Evolutionary conservation across 768 basidiomycete genomes (phyloP).

Genomic region (Omphalotus guepiniiformis): DNA sequence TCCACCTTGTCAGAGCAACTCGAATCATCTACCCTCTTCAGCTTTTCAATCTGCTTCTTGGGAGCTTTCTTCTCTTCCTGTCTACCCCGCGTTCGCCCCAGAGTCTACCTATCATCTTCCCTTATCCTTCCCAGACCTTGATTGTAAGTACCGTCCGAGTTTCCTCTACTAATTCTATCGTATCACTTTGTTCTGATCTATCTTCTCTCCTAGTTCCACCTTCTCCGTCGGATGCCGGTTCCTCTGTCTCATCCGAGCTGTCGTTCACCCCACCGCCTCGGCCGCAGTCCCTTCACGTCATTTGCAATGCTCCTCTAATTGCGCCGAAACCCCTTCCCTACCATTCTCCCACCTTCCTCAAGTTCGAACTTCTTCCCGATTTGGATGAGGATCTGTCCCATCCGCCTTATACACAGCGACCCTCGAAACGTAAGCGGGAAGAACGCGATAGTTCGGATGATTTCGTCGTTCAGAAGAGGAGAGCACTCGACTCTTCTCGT

Average conservation of each 20-base stretch:
- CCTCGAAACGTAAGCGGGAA: slow-evolving; percentile 52
- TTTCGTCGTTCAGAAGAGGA: slow-evolving; percentile 16
- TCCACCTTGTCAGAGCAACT: slow-evolving; percentile 10
- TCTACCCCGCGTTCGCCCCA: no score
- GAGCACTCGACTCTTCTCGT: slow-evolving; percentile 5
- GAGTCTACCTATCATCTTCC: background rate
- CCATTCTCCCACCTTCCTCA: slow-evolving; percentile 65
- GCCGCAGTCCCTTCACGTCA: slow-evolving; percentile 39
- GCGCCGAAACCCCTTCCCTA: slow-evolving; percentile 68
- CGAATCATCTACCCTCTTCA: background rate
- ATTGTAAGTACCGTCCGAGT: slow-evolving; percentile 20
- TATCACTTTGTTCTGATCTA: slow-evolving; percentile 2
- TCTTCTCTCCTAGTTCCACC: slow-evolving; percentile 29
- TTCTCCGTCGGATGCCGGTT: slow-evolving; percentile 37
- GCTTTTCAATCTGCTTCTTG: background rate
- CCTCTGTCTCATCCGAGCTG: slow-evolving; percentile 12
- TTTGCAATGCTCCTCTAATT: slow-evolving; percentile 64
- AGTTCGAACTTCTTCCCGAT: slow-evolving; percentile 61
- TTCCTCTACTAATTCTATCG: background rate
- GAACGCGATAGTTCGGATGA: slow-evolving; percentile 17
- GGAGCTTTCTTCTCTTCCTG: no score
- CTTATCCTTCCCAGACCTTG: slow-evolving; percentile 16
- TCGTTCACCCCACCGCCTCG: slow-evolving; percentile 16
- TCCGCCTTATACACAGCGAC: slow-evolving; percentile 51
- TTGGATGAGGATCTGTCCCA: slow-evolving; percentile 66